Base-by-base conservation (phyloP, 768 basidiomycete species). In the Suillus discolor region DNA sequence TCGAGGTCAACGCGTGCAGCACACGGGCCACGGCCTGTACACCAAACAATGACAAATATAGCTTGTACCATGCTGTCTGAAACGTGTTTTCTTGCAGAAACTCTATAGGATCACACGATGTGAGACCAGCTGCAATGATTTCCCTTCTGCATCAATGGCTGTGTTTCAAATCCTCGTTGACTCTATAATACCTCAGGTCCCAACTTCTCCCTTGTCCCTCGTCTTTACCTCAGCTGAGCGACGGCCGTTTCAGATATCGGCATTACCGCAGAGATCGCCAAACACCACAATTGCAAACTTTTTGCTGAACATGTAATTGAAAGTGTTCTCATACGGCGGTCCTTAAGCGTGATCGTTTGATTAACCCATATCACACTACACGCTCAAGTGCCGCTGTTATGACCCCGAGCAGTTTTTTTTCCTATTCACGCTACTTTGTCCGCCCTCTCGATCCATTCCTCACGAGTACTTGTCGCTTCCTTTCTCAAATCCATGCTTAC, bases 1-100 rank as follows among this genome's bases (percentile, higher is more conserved):
- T 55, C 54, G 54, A 55, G 54, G 54, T 55, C 54, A n/a, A 55
- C 20, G 54, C 31, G 31, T 55, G 54, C 31, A 55, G 8, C 25
- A 51, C 25, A 53, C 16, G 31, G 31, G 1, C n/a, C n/a, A n/a
- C n/a, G n/a, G n/a, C 54, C 20, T 34, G 20, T 20, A 36, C 13
- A n/a, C 31, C 54, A 55, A 55, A 55, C 34, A 55, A n/a, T 3
- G 1, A 55, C 54, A 55, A 55, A 55, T 13, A 51, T 12, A 6
- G 1, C 41, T 42, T 13, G 39, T 3, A 11, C 36, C 36, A 38
- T 38, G 36, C 11, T 23, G n/a, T n/a, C 47, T 49, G 23, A 11
- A 49, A 49, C 47, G 47, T 49, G 47, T 49, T 49, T 49, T 49
- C 8, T 23, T 49, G 47, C 47, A 13, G 11, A 47, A 49, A 11